Evolutionary conservation across 208 protist species (phyloP), one percentile per base, ranked within the genome.

Genomic region (Blastocrithidia nonstop): DNA sequence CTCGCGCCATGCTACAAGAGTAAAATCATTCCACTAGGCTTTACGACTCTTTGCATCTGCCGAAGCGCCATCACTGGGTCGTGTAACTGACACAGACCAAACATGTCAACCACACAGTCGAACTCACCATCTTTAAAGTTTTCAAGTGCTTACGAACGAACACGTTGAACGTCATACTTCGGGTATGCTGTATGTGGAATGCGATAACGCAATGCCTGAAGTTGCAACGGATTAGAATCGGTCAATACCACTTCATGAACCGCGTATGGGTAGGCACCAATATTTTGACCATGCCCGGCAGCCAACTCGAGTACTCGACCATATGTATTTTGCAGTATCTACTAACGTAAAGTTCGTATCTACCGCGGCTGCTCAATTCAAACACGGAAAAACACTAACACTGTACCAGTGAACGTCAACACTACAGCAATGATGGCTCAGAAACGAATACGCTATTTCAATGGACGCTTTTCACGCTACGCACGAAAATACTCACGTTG

Each of bases 91-190:
- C 87, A 95, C 19, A 95, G 66, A 11, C 87, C 87, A 53, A 90
- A 95, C 76, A 88, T 91, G 64, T 95, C 87, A 24, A 92, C 76
- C 4, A 91, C 57, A 49, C 74, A 88, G 51, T 94, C 87, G 60
- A 93, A 94, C 69, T 84, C 72, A 15, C 60, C 71, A 50, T 88
- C 68, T 21, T 54, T 57, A 55, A 93, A 88, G 25, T 54, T 61
- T 36, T 84, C 73, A 4, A 93, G 66, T 22, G 54, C 74, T 58
- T 89, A 78, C 6, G 64, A 71, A 39, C 76, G 75, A n/a, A 88
- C 77, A 22, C 74, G 78, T 39, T 74, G 58, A 27, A 92, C 67
- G 23, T 83, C 67, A 49, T 92, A 92, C 53, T 84, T 87, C 3
- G 78, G 79, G 61, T 93, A 89, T 6, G 84, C 64, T 2, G 72